Base-by-base conservation (phyloP, 1,284 basidiomycete genomes). In the Caloboletus inedulis region DNA sequence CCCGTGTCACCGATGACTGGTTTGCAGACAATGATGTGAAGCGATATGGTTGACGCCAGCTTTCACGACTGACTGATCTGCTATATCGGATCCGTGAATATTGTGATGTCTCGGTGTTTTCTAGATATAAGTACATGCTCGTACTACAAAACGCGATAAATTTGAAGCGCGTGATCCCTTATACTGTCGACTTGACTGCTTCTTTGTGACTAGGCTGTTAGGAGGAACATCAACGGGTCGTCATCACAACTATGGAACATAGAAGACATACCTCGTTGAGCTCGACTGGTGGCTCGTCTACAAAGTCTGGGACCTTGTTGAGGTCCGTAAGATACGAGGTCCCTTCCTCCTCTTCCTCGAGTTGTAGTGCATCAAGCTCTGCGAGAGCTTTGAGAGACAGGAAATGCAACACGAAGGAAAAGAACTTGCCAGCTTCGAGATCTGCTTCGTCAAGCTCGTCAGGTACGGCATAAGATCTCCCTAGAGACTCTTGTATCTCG, bases 381-480 rank as follows among this genome's bases (percentile, higher is more conserved):
- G 64, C 27, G 29, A 42, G 21, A 19, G 35, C 29, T n/a, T 40
- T 63, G n/a, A 60, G 47, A 37, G 27, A 50, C 33, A 18, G 30
- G 16, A 23, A 31, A 36, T 27, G 41, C 16, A 5, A 45, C 16
- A 43, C n/a, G 34, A 19, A n/a, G 29, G 27, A 63, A 44, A 43
- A 54, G 43, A 23, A 49, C 69, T 84, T 63, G 89, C 96, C 96
- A 47, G 97, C 97, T 79, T 98, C 89, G 5, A 99, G 78, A 70
- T 99, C 97, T 13, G 89, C 92, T 70, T 99, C 96, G 74, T 99
- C 97, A 42, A 99, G 79, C 70, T 99, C 97, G 61, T 99, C 97
- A 14, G 96, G 96, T 0, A 99, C 92, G 27, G 89, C 93, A 69
- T 99, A 99, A 31, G 92, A 96, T 57, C 96, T 79, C 10, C 91